These are phyloP conservation scores for Penicillium malachiteum DNA, from an alignment of 495 filamentous ascomycete species.

Conservation along the genomic window DNA sequence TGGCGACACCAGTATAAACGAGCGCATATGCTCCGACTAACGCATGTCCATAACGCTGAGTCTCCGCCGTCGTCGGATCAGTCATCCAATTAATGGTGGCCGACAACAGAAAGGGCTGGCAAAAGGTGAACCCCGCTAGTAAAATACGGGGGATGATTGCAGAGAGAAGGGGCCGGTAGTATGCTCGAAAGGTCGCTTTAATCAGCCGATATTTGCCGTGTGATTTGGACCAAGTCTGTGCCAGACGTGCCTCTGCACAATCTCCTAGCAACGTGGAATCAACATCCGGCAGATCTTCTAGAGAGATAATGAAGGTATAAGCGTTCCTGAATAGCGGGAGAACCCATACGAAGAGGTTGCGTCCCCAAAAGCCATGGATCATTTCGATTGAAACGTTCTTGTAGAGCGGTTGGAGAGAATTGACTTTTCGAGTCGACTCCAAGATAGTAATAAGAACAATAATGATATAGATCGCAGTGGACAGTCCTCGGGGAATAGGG, in stretches of 20 bases:
- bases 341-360: conserved; percentile 34
- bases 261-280: background rate
- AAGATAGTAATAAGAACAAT: background rate
- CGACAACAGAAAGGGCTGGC: conserved; percentile 60
- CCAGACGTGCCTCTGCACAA: background rate
- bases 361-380: conserved; percentile 1
- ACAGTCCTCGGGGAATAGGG: background rate
- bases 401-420: background rate
- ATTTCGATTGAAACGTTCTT: background rate
- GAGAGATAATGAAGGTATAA: conserved; percentile 20
- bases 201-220: conserved; percentile 13
- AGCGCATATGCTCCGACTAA: conserved; percentile 56
- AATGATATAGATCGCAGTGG: background rate
- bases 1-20: conserved; percentile 57
- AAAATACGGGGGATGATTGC: conserved; percentile 49
- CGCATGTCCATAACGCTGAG: conserved; percentile 48
- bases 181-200: conserved; percentile 17
- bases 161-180: conserved; percentile 29
- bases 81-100: conserved; percentile 36
- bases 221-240: background rate
- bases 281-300: conserved; percentile 31
- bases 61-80: conserved; percentile 23
- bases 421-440: background rate
- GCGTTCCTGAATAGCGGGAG: conserved; percentile 29
- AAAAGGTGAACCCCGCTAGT: conserved; percentile 54